Conservation (phyloP, 2,329 filamentous ascomycete genomes). For the Fusarium mangiferae region DNA sequence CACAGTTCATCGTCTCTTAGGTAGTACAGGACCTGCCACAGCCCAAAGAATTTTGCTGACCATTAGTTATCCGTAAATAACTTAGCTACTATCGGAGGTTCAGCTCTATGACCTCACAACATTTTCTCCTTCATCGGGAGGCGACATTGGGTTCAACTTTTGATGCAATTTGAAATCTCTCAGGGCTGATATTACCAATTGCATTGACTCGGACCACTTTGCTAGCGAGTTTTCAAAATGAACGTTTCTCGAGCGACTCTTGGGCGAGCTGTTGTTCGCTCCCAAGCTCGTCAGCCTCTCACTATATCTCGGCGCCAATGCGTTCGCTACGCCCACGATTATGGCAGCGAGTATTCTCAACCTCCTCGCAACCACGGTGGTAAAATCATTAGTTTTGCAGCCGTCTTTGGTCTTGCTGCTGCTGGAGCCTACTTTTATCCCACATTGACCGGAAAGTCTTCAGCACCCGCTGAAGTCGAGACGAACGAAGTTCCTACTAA, state of each 20-base stretch:
- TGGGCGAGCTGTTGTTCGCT: constrained; percentile 43
- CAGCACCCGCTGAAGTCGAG: constrained; percentile 28
- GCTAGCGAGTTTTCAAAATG: constrained; percentile 40
- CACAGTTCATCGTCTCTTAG: background rate
- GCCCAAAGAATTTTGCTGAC: constrained; percentile 45
- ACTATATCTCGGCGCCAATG: constrained; percentile 44
- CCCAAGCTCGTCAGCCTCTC: constrained; percentile 35
- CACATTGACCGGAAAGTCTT: constrained; percentile 45
- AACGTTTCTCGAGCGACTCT: constrained; percentile 46
- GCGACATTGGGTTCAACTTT: constrained; percentile 13
- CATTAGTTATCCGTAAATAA: constrained; percentile 11
- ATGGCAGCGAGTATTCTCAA: constrained; percentile 40
- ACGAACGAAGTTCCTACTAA: constrained; percentile 40
- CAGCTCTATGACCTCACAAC: constrained; percentile 45
- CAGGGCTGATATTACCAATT: background rate
- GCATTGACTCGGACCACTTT: background rate
- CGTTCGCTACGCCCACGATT: constrained; percentile 44
- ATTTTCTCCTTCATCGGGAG: constrained; percentile 19
- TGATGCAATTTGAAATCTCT: constrained; percentile 8
- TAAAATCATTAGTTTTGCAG: constrained; percentile 45
- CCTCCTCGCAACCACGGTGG: constrained; percentile 40
- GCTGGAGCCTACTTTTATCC: constrained; percentile 54
- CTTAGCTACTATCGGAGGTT: constrained; percentile 11
- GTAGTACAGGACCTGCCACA: constrained; percentile 21
- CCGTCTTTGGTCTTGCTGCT: constrained; percentile 53